phyloP scores from a whole-genome alignment of 495 filamentous ascomycete species.

The Aspergillus nidulans region DNA sequence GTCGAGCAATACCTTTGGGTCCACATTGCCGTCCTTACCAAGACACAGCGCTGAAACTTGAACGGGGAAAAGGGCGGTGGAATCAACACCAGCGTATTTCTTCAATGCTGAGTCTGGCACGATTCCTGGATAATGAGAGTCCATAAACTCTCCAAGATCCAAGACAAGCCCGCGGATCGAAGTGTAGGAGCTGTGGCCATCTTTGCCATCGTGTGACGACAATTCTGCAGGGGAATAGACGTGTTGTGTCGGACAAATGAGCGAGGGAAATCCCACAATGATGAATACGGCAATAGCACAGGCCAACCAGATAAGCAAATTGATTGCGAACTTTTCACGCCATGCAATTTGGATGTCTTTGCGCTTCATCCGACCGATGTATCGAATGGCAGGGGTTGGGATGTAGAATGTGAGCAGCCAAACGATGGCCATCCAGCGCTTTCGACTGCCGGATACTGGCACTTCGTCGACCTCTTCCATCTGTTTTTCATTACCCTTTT shows the following conservation, averaged over 20 bases:
- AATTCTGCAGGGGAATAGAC: slow-evolving; percentile 82
- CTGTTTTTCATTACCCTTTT: slow-evolving; percentile 87
- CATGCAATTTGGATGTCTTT: slow-evolving; percentile 93
- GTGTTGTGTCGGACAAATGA: slow-evolving; percentile 89
- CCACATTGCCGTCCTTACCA: slow-evolving; percentile 61
- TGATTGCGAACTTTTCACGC: slow-evolving; percentile 98
- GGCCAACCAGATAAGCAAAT: slow-evolving; percentile 91
- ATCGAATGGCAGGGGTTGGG: slow-evolving; percentile 77
- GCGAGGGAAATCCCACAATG: slow-evolving; percentile 75
- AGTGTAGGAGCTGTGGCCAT: slow-evolving; percentile 58
- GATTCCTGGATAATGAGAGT: slow-evolving; percentile 75
- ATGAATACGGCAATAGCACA: slow-evolving; percentile 82
- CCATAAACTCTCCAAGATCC: slow-evolving; percentile 69
- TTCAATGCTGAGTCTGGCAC: slow-evolving; percentile 62
- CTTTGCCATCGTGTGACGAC: slow-evolving; percentile 66
- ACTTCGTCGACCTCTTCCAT: slow-evolving; percentile 87
- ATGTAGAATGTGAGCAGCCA: slow-evolving; percentile 81
- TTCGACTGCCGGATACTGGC: slow-evolving; percentile 72
- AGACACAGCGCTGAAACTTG: slow-evolving; percentile 91
- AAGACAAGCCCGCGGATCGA: slow-evolving; percentile 88
- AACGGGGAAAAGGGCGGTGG: slow-evolving; percentile 83
- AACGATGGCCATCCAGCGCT: slow-evolving; percentile 88
- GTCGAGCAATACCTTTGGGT: slow-evolving; percentile 71
- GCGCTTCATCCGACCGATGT: slow-evolving; percentile 78
- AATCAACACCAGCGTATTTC: slow-evolving; percentile 81